phyloP scores from a whole-genome alignment of 2,329 filamentous ascomycete species.

The Nemania abortiva region DNA sequence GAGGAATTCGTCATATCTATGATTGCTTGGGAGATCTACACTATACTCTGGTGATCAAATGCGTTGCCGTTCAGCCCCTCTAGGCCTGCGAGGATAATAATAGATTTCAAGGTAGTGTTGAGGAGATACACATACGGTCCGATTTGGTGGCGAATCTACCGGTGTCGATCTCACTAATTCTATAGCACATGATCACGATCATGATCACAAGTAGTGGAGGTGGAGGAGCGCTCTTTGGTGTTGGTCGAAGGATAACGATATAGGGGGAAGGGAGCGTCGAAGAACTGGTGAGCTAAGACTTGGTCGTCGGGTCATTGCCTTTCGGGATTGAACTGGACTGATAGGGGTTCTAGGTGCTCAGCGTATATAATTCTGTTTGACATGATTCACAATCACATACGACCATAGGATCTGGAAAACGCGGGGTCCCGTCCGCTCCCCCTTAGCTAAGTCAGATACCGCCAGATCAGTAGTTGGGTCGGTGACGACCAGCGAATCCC shows the following conservation, averaged over 20 bases:
- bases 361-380: too few relatives aligned
- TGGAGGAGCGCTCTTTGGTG: not conserved
- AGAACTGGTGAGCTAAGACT: too few relatives aligned
- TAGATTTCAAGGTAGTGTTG: not conserved
- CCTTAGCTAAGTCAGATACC: too few relatives aligned
- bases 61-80: not conserved
- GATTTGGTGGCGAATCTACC: not conserved
- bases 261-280: not conserved
- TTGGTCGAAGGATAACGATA: not conserved
- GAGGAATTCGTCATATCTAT: conserved; percentile 8
- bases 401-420: too few relatives aligned
- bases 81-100: not conserved
- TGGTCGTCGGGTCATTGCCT: too few relatives aligned
- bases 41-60: not conserved
- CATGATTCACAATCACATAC: too few relatives aligned
- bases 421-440: too few relatives aligned
- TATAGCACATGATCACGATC: conserved; percentile 1
- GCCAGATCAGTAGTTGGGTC: too few relatives aligned
- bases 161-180: not conserved
- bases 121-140: not conserved
- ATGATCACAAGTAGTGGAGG: not conserved
- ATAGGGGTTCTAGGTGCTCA: too few relatives aligned
- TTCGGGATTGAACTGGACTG: too few relatives aligned
- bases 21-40: not conserved
- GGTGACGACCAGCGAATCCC: too few relatives aligned